Base-by-base conservation (phyloP, 2,329 filamentous ascomycete species). In the Trichoderma sp. region DNA sequence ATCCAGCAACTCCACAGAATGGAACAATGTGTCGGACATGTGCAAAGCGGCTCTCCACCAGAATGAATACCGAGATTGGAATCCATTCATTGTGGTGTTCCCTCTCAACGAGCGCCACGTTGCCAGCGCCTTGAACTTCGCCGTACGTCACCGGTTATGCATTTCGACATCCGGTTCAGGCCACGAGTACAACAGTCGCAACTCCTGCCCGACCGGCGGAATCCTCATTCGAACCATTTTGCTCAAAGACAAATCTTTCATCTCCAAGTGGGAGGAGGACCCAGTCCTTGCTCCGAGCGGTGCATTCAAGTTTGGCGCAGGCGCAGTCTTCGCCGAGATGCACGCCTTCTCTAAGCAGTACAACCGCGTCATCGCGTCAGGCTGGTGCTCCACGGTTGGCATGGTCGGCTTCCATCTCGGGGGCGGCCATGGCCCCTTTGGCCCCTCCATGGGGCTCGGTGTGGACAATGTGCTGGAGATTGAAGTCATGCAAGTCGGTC, bases 381-480 rank as follows among this genome's bases (percentile, higher is more conserved):
- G 36, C 36, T 43, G 36, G 36, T 43, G 56, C 56, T 60, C 56
- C 56, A 60, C 56, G 8, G 56, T 60, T 8, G 56, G 56, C 56
- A 60, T 60, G 56, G 56, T 60, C 9, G 56, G 56, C 18, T 60
- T 60, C 18, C 56, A 60, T 21, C 56, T 34, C 28, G 56, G 56
- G n/a, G 85, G 83, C 8, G 85, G 86, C 0, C 85, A 87, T 74
- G 81, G 79, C 3, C 76, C 81, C 2, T 76, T 86, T 12, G 75
- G 77, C 2, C 82, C 81, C 1, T 76, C 77, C 8, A 83, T 84
- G 51, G 86, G 86, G 1, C 78, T 88, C 8, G 86, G 77, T 9
- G 85, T 83, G 0, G 86, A 88, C 74, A 83, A 86, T 63, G 81
- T 84, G 1, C 76, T 88, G 6, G 79, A 84, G 70, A 81, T 80